These are phyloP conservation scores for Beta macrorhiza DNA, from an alignment of 179 eudicot genomes.

Conservation along the genomic window DNA sequence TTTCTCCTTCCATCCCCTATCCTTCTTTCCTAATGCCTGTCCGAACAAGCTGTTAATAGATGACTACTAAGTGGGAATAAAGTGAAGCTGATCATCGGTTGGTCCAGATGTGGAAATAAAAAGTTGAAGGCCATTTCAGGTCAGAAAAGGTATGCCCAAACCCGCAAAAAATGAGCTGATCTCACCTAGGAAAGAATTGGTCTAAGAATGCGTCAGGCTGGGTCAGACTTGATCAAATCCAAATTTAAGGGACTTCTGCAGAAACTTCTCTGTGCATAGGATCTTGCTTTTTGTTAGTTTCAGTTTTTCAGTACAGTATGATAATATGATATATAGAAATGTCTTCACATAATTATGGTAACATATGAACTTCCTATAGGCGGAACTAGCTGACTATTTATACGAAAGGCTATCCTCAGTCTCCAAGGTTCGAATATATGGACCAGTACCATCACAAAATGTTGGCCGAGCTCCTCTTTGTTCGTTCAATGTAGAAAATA, in stretches of 20 bases:
- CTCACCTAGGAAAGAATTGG: no score
- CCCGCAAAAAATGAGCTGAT: no score
- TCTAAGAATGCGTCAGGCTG: no score
- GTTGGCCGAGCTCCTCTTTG: constrained; percentile 79
- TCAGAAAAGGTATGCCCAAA: no score
- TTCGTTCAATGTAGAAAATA: constrained; percentile 72
- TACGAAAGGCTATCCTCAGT: constrained; percentile 57
- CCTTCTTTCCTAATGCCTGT: no score
- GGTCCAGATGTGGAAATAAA: no score
- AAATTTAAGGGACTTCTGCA: not conserved
- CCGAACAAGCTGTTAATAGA: no score
- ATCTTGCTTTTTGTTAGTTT: not conserved
- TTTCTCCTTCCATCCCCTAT: no score
- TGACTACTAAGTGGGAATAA: no score
- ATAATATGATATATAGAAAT: not conserved
- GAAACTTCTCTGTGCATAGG: not conserved
- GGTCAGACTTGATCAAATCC: no score
- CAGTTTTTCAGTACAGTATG: not conserved
- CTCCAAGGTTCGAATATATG: constrained; percentile 69
- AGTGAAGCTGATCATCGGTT: no score
- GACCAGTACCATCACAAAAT: constrained; percentile 67
- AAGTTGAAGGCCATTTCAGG: no score
- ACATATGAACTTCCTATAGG: constrained; percentile 36
- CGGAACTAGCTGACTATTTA: constrained; percentile 69
- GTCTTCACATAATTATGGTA: not conserved